These are phyloP conservation scores for Capsicum rhomboideum DNA, from an alignment of 257 asterid species.

Conservation along the genomic window DNA sequence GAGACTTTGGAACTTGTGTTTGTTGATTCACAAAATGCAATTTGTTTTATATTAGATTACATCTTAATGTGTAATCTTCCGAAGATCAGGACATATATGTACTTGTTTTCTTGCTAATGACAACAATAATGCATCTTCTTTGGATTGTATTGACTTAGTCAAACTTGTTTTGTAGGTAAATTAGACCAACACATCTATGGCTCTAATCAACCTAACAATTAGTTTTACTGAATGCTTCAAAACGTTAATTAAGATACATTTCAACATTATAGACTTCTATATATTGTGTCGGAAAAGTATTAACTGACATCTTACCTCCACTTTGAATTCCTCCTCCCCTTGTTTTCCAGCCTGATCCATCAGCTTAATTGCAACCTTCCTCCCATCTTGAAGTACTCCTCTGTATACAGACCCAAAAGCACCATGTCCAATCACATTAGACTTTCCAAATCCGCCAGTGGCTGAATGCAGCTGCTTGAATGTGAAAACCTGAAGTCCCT, in stretches of 20 bases:
- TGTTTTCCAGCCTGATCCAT: constrained; percentile 92
- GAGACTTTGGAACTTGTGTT: background rate
- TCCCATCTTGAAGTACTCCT: constrained; percentile 86
- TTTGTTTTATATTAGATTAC: background rate
- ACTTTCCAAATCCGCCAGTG: constrained; percentile 80
- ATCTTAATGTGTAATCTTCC: background rate
- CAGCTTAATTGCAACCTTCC: constrained; percentile 83
- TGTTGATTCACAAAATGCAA: background rate
- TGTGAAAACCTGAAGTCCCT: constrained; percentile 62
- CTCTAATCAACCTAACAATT: no score
- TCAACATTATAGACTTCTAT: background rate
- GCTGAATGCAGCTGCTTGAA: constrained; percentile 90
- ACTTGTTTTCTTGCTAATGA: background rate
- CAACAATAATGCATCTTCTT: background rate
- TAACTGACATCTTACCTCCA: constrained; percentile 45
- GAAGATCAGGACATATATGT: background rate
- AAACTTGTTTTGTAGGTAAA: no score
- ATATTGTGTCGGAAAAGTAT: background rate
- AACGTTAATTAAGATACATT: no score
- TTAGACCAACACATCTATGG: no score
- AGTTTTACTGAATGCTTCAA: no score
- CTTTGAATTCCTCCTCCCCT: constrained; percentile 84
- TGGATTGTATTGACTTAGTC: background rate
- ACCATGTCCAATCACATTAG: constrained; percentile 81
- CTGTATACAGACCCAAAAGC: constrained; percentile 81